Percentiles rank a stretch among this genome's conserved stretches.
These are phyloP conservation scores for Aspergillus bertholletiae DNA, from an alignment of 495 filamentous ascomycete genomes.

Conservation along the genomic window DNA sequence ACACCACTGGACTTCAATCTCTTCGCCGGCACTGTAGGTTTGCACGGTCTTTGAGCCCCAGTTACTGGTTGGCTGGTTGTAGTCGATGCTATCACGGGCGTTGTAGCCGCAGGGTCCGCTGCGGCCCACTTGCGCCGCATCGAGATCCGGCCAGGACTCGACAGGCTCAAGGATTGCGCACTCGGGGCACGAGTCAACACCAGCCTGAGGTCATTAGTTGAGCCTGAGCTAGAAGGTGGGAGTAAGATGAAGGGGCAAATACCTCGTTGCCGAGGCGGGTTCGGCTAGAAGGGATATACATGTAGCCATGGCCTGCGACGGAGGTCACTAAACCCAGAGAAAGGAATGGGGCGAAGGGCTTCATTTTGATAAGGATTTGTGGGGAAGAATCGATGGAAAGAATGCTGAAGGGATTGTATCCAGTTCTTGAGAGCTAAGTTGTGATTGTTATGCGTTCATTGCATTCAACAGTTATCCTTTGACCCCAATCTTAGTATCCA, in stretches of 20 bases:
- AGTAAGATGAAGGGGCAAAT: constrained; percentile 3
- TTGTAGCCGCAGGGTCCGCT: constrained; percentile 57
- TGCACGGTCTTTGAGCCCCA: constrained; percentile 46
- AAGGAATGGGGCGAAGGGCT: neutral
- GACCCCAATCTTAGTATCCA: neutral
- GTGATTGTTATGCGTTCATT: no score
- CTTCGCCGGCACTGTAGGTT: constrained; percentile 43
- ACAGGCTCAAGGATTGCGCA: constrained; percentile 57
- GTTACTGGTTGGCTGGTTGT: constrained; percentile 43
- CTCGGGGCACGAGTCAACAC: constrained; percentile 51
- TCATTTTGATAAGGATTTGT: constrained; percentile 3
- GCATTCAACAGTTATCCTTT: neutral
- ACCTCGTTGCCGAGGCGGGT: constrained; percentile 47
- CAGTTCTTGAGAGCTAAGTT: no score
- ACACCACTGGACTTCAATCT: constrained; percentile 53
- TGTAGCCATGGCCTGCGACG: constrained; percentile 37
- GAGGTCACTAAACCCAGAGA: neutral
- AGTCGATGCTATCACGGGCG: constrained; percentile 51
- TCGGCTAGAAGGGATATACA: constrained; percentile 44
- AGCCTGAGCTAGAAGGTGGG: neutral
- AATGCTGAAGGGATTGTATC: no score
- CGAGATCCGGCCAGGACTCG: constrained; percentile 46
- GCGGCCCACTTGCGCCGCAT: constrained; percentile 47
- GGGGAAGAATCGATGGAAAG: no score
- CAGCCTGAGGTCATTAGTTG: constrained; percentile 31